Base-by-base conservation (phyloP, 306 rosid species). In the Vigna unguiculata region DNA sequence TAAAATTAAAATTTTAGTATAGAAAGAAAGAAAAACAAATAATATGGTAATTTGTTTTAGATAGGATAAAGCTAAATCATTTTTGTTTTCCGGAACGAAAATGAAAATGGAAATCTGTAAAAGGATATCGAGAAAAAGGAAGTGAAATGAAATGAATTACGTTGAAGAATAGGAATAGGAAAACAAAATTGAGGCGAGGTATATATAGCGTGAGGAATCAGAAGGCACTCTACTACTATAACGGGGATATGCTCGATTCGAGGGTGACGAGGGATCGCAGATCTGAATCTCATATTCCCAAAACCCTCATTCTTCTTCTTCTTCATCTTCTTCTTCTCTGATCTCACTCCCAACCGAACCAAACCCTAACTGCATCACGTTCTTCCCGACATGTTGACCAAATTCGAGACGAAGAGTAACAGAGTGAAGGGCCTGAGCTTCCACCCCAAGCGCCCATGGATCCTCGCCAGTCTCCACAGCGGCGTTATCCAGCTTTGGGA, bases 401-500 rank as follows among this genome's bases (percentile, higher is more conserved):
- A 94, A 87, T 94, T 94, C 77, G 98, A 94, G 81, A 94, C 98
- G 14, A 94, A 94, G 92, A 94, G 98, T 78, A 94, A 94, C 84
- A 80, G 97, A 85, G 98, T 94, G 75, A 94, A 94, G 86, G 98
- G 98, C 7, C 83, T 94, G 76, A 92, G 98, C 81, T 92, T 94
- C 87, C 98, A 94, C 78, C 88, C 82, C 3, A 94, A 94, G 85
- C 80, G 98, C 47, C 98, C 98, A 2, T 94, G 98, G 98, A 87
- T 94, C 92, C 91, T 94, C 8, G 96, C 98, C 36, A 94, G 98
- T 82, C 98, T 94, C 72, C 98, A 94, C 86, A 94, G 98, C 47
- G 98, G 98, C 43, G 98, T 94, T 71, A 88, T 94, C 84, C 98
- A 94, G 91, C 85, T 94, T 41, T 94, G 98, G 98, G 98, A 94